Conservation (phyloP, 768 basidiomycete genomes). For the Boletellus ananiceps region DNA sequence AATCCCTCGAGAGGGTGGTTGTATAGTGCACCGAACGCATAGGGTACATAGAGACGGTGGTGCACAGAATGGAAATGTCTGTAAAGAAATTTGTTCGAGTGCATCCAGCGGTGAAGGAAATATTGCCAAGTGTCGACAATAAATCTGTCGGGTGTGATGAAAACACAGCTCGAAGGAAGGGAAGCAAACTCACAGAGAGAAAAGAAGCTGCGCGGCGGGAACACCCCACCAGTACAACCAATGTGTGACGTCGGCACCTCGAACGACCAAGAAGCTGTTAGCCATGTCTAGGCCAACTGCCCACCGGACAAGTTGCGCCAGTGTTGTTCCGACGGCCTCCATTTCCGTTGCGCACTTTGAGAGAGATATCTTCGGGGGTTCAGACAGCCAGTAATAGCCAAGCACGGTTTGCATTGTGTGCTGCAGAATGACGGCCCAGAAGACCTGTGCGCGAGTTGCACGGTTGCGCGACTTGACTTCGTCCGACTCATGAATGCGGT, state of each 20-base stretch:
- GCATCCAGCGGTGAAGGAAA: conserved; percentile 90
- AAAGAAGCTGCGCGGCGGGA: conserved; percentile 64
- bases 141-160: conserved; percentile 51
- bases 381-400: conserved; percentile 63
- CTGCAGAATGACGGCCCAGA: conserved; percentile 80
- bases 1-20: conserved; percentile 97
- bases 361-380: conserved; percentile 30
- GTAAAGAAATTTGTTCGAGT: conserved; percentile 86
- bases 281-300: conserved; percentile 41
- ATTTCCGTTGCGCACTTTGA: conserved; percentile 41
- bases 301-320: conserved; percentile 37
- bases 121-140: conserved; percentile 98
- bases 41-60: conserved; percentile 94
- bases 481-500: conserved; percentile 82
- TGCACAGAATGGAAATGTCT: conserved; percentile 90
- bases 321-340: conserved; percentile 36
- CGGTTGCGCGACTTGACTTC: conserved; percentile 76
- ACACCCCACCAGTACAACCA: conserved; percentile 92
- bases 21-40: conserved; percentile 94
- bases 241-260: conserved; percentile 47
- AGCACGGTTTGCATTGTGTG: conserved; percentile 79
- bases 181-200: conserved; percentile 69
- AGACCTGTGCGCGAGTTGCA: conserved; percentile 65
- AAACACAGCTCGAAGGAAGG: background rate
- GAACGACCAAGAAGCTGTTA: conserved; percentile 31